A percentile compares a stretch with the other conserved stretches of the same genome.
Evolutionary conservation across 2,329 filamentous ascomycete genomes (phyloP).

Genomic region (Colletotrichum sp.): DNA sequence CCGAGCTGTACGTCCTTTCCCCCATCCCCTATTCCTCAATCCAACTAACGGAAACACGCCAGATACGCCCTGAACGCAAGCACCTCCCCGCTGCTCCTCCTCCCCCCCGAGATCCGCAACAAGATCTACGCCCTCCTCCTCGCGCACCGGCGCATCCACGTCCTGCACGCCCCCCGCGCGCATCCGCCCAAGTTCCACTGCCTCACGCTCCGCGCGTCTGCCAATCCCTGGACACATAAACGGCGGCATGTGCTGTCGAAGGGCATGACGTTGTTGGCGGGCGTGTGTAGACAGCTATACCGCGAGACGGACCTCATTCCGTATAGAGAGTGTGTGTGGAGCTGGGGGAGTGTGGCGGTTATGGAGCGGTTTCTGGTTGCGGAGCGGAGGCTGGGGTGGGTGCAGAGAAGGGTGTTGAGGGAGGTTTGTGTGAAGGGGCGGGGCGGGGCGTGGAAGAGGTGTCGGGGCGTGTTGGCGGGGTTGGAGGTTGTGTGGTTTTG

Average conservation of each 20-base stretch:
- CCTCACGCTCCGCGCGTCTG: slow-evolving; percentile 26
- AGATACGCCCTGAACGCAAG: slow-evolving; percentile 16
- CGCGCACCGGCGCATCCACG: slow-evolving; percentile 23
- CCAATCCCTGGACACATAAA: slow-evolving; percentile 32
- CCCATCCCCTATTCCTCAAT: neutral
- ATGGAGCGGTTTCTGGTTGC: slow-evolving; percentile 39
- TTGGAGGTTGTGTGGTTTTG: slow-evolving; percentile 28
- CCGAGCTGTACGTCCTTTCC: neutral
- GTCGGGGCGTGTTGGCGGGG: slow-evolving; percentile 32
- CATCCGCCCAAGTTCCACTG: slow-evolving; percentile 33
- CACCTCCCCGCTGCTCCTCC: slow-evolving; percentile 20
- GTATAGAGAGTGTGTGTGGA: slow-evolving; percentile 38
- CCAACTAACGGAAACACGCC: no score
- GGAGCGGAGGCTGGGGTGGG: slow-evolving; percentile 31
- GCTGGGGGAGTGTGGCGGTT: slow-evolving; percentile 31
- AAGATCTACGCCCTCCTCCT: slow-evolving; percentile 27
- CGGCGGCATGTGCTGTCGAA: neutral
- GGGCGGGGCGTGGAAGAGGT: slow-evolving; percentile 27
- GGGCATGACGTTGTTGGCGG: slow-evolving; percentile 35
- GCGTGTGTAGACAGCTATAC: slow-evolving; percentile 41
- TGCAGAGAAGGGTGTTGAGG: slow-evolving; percentile 35
- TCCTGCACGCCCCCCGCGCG: slow-evolving; percentile 23
- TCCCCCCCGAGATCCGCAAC: slow-evolving; percentile 31
- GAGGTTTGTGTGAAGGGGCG: slow-evolving; percentile 28
- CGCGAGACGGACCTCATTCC: slow-evolving; percentile 38